Evolutionary conservation across 2,329 filamentous ascomycete species (phyloP), one percentile per base, ranked within the genome.

Genomic region (Colletotrichum costaricense): DNA sequence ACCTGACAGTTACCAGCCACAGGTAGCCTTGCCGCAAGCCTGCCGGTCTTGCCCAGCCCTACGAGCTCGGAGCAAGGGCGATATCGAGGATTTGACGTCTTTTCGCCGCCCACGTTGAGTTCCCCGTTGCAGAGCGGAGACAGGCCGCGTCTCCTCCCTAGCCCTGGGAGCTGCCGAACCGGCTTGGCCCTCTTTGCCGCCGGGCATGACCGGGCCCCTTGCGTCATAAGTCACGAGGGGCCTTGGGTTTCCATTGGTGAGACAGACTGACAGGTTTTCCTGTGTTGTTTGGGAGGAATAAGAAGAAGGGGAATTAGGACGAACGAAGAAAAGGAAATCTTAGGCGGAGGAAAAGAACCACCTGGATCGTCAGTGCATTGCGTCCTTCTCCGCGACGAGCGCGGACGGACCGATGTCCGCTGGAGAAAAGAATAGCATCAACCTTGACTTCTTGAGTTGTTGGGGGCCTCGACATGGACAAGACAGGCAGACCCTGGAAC

Each of bases 81-180:
- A 62, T 19, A 62, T 65, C 26, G 52, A 56, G 28, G n/a, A 30
- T 56, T n/a, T 16, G 28, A 64, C 42, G 60, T 55, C 35, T 70
- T 33, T 33, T 65, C 56, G 35, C 46, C 56, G 56, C 70, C 67
- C 49, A 42, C 38, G 38, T 42, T 42, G 38, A 8, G 35, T n/a
- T 22, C 69, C 65, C 67, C 35, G 56, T 73, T 60, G 49, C 46
- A 52, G 69, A 71, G 71, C 67, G 67, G 67, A 22, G 63, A 71
- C 62, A 73, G 67, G 67, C 67, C 71, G 71, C 71, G 67, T 66
- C 56, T 73, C 67, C 71, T 38, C 65, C 67, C 33, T 56, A 71
- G 71, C 62, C 67, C 49, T 66, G 60, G 26, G 55, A 62, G 71
- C 57, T 71, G 71, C 67, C 71, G 71, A 70, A 22, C 67, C 71